These are phyloP conservation scores for Sherardia arvensis DNA, from an alignment of 257 asterid species.

Conservation along the genomic window DNA sequence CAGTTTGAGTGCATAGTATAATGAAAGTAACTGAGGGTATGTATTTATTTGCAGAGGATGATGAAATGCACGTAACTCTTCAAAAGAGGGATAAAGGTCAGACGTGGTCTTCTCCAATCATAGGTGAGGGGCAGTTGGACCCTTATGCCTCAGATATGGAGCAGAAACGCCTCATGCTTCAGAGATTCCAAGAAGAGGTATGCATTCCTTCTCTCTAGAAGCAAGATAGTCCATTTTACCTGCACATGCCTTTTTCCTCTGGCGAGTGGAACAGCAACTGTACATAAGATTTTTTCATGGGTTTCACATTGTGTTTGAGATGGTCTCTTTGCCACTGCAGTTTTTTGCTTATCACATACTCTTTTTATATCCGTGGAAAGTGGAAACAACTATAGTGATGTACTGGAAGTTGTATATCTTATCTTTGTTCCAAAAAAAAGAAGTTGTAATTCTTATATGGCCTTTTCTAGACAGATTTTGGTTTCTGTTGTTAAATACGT, in stretches of 20 bases:
- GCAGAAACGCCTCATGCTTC: constrained; percentile 94
- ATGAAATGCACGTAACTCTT: constrained; percentile 72
- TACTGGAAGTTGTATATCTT: not conserved
- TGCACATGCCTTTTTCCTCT: not conserved
- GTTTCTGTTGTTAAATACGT: not conserved
- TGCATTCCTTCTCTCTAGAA: not conserved
- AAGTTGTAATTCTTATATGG: not conserved
- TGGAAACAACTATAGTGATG: not conserved
- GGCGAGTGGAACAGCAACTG: not conserved
- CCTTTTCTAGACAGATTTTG: not conserved
- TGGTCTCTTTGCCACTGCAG: not conserved
- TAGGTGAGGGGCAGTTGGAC: constrained; percentile 82
- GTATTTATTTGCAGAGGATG: constrained; percentile 57
- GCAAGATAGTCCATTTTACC: not conserved
- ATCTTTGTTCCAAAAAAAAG: no score
- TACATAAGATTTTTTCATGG: not conserved
- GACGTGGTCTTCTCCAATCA: constrained; percentile 91
- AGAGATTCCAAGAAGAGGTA: constrained; percentile 98
- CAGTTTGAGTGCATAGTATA: not conserved
- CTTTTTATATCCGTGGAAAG: not conserved
- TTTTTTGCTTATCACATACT: not conserved
- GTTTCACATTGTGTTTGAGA: not conserved
- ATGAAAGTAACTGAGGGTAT: not conserved
- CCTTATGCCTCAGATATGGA: constrained; percentile 76
- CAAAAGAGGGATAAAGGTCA: constrained; percentile 95